Base-by-base conservation (phyloP, 192 early-diverging fungal genomes). In the Coemansia sp. region DNA sequence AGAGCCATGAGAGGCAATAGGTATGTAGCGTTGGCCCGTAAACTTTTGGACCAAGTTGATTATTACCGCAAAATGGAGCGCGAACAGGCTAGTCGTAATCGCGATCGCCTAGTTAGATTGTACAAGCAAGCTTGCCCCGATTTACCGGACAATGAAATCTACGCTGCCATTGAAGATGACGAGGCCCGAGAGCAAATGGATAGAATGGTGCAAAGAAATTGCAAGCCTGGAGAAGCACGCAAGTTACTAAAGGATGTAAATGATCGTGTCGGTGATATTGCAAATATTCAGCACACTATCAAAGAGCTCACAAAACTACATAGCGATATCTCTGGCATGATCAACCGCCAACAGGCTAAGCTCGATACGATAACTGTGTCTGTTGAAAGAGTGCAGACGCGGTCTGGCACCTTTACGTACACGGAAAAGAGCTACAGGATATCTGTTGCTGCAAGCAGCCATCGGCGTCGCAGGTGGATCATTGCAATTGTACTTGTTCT, bases 261-360 rank as follows among this genome's bases (percentile, higher is more conserved):
- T 19, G 64, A 57, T 49, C 58, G 72, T 23, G 49, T 67, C 13
- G 40, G 35, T 28, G 64, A 74, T 27, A 63, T 67, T 46, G 39
- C 42, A 36, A 44, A 46, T 14, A 58, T 67, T 30, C 51, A 66
- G 46, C 47, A 49, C 32, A 64, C 41, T 4, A 42, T 61, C 28
- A 19, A 37, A 32, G 56, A 75, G 50, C 56, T 75, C 14, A 46
- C 52, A 15, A 29, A 23, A 24, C 26, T 67, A 1, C 47, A 51
- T 22, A 58, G 39, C 26, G 48, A 62, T 13, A 24, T 67, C 3
- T 45, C 32, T 24, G 60, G 58, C 15, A 62, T 74, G 55, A 26
- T 67, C 24, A 49, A 59, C 39, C 26, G 47, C n/a, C 64, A 74
- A 50, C 72, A 67, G 47, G 53, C 50, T 22, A 57, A 44, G 37